Evolutionary conservation across 1,284 basidiomycete genomes (phyloP).

Genomic region (Fistulina hepatica): DNA sequence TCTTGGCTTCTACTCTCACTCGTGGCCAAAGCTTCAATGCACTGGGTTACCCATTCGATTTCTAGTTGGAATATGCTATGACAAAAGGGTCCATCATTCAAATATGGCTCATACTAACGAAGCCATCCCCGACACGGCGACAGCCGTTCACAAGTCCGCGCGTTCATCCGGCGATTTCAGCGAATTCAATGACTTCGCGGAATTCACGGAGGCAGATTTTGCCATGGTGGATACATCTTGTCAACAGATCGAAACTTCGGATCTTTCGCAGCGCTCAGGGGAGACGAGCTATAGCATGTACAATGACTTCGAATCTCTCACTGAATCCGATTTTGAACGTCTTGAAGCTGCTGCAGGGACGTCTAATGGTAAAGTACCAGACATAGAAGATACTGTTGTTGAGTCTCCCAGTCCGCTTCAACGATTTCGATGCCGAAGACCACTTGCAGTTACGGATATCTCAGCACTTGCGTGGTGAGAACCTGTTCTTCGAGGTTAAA

Average conservation of each 20-base stretch:
- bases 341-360: too few relatives aligned
- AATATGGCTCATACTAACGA: too few relatives aligned
- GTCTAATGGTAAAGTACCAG: neutral
- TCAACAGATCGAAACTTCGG: constrained; percentile 2
- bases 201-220: constrained; percentile 50
- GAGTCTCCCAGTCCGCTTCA: constrained; percentile 23
- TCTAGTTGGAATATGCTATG: too few relatives aligned
- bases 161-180: too few relatives aligned
- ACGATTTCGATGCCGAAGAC: constrained; percentile 27
- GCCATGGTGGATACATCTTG: constrained; percentile 34
- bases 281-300: neutral
- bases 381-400: neutral
- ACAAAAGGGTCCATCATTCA: too few relatives aligned
- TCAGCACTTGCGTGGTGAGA: constrained; percentile 42
- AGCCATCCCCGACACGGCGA: too few relatives aligned
- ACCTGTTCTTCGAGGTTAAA: neutral
- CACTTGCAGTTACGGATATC: constrained; percentile 43
- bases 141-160: too few relatives aligned
- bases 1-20: too few relatives aligned
- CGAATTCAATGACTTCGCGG: constrained; percentile 39
- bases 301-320: too few relatives aligned
- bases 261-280: neutral
- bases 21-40: too few relatives aligned
- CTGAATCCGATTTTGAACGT: too few relatives aligned
- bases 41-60: too few relatives aligned